Percentiles rank a stretch among this genome's conserved stretches.
phyloP scores from a whole-genome alignment of 345 rosid species.

The Bruguiera sexangula region DNA sequence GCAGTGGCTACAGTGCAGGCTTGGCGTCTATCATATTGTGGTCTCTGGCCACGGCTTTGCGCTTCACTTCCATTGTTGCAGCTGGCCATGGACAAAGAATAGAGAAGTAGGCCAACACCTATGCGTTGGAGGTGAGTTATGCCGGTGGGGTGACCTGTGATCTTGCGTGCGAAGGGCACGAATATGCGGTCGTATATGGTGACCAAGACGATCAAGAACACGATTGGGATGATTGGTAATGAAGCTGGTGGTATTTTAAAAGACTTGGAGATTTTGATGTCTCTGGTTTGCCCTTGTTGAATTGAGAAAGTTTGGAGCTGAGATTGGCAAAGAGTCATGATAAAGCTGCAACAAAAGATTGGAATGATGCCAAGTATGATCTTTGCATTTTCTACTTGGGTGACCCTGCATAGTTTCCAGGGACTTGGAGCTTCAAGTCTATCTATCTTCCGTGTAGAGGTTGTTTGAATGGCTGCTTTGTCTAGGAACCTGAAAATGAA shows the following conservation, averaged over 20 bases:
- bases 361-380: slow-evolving; percentile 48
- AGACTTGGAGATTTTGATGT: slow-evolving; percentile 33
- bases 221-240: slow-evolving; percentile 45
- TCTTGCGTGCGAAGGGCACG: slow-evolving; percentile 36
- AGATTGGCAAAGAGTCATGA: slow-evolving; percentile 51
- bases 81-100: slow-evolving; percentile 48
- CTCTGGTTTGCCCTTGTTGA: slow-evolving; percentile 52
- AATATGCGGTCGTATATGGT: slow-evolving; percentile 44
- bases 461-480: slow-evolving; percentile 50
- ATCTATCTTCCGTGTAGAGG: slow-evolving; percentile 3
- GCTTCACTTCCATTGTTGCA: slow-evolving; percentile 45
- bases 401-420: slow-evolving; percentile 59
- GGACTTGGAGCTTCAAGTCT: slow-evolving; percentile 30
- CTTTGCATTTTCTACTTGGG: slow-evolving; percentile 61
- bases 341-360: slow-evolving; percentile 51
- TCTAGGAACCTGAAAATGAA: slow-evolving; percentile 44
- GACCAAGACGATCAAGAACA: slow-evolving; percentile 36
- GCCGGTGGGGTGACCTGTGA: slow-evolving; percentile 49
- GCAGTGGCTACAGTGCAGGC: slow-evolving; percentile 40
- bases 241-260: slow-evolving; percentile 55
- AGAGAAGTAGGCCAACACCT: slow-evolving; percentile 51
- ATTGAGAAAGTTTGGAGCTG: slow-evolving; percentile 59
- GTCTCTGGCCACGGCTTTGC: slow-evolving; percentile 45
- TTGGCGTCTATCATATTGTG: slow-evolving; percentile 46
- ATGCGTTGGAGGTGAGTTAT: slow-evolving; percentile 58